A percentile compares a stretch with the other conserved stretches of the same genome.
These are phyloP conservation scores for Pleurotus djamor DNA, from an alignment of 768 basidiomycete genomes.

Conservation along the genomic window DNA sequence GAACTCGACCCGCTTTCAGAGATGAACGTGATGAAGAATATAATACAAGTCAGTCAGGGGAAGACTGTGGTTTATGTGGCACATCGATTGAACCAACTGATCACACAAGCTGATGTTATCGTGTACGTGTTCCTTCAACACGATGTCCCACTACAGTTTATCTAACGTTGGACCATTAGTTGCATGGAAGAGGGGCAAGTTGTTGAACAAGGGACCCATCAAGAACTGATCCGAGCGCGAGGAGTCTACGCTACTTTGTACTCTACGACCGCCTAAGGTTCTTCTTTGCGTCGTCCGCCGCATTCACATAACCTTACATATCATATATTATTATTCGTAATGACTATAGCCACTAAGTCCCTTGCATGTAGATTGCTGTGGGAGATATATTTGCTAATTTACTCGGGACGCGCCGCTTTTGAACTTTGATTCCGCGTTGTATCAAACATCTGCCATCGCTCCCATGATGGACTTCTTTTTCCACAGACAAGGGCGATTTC, in stretches of 20 bases:
- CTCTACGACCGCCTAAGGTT: background rate
- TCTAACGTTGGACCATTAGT: conserved; percentile 16
- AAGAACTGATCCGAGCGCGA: conserved; percentile 26
- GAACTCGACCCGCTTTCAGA: conserved; percentile 57
- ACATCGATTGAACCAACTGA: conserved; percentile 52
- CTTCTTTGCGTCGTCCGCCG: background rate
- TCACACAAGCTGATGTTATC: conserved; percentile 47
- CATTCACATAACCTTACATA: background rate
- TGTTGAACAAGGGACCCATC: conserved; percentile 39
- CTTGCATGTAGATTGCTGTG: too few species aligned
- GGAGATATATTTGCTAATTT: too few species aligned
- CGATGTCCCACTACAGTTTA: conserved; percentile 3
- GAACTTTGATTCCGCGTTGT: too few species aligned
- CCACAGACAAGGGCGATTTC: too few species aligned
- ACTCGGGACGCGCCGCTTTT: too few species aligned
- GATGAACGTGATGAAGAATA: conserved; percentile 37
- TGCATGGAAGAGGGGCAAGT: conserved; percentile 43
- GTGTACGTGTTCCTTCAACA: conserved; percentile 32
- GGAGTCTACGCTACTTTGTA: conserved; percentile 43
- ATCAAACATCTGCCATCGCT: too few species aligned
- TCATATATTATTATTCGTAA: background rate
- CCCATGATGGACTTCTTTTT: too few species aligned
- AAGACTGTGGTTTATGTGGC: conserved; percentile 59
- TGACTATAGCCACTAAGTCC: too few species aligned
- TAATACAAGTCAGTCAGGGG: conserved; percentile 34